phyloP scores from a whole-genome alignment of 225 moss, liverwort and hornwort species.

The Ulota crispa region DNA sequence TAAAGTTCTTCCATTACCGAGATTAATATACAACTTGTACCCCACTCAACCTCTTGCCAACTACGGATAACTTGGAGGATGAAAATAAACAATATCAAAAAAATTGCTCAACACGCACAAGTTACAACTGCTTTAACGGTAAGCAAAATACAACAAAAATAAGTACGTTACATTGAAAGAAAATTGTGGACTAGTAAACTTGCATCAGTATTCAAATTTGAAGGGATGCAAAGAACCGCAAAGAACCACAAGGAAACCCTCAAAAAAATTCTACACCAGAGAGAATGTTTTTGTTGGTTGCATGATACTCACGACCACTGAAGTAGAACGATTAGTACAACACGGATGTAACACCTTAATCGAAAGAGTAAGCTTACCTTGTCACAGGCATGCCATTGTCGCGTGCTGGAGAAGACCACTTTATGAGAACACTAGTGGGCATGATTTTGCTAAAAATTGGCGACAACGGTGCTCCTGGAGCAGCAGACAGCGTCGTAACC shows the following conservation, averaged over 20 bases:
- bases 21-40: neutral
- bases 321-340: neutral
- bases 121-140: neutral
- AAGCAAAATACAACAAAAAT: neutral
- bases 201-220: neutral
- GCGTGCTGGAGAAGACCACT: slow-evolving; percentile 42
- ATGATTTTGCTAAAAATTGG: slow-evolving; percentile 34
- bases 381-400: slow-evolving; percentile 48
- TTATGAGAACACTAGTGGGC: slow-evolving; percentile 37
- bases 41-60: neutral
- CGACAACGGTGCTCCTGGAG: slow-evolving; percentile 38
- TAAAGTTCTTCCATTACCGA: neutral
- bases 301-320: neutral
- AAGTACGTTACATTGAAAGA: neutral
- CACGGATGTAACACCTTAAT: neutral
- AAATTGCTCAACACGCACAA: neutral
- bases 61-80: neutral
- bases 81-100: neutral
- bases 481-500: slow-evolving; percentile 34
- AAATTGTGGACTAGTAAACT: neutral
- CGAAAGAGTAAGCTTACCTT: slow-evolving; percentile 20
- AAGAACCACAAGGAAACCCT: neutral
- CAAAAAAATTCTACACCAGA: neutral
- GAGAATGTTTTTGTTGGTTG: too few relatives aligned
- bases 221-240: neutral